A percentile compares a stretch with the other conserved stretches of the same genome.
phyloP scores from a whole-genome alignment of 129 eudicot species.

The Saposhnikovia divaricata region DNA sequence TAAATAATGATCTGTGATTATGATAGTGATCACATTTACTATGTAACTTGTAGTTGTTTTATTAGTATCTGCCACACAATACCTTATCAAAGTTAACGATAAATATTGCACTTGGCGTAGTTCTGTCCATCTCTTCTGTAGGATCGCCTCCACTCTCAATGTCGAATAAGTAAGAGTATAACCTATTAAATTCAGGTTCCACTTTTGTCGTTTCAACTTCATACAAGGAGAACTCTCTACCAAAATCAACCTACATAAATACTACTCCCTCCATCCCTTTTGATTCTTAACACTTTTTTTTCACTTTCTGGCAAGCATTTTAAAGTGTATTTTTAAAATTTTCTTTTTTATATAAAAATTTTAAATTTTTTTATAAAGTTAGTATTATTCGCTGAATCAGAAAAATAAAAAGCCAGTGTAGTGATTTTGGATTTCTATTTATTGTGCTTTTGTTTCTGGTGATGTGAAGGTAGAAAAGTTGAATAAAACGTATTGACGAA shows the following conservation, averaged over 20 bases:
- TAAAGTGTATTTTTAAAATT: too few relatives aligned
- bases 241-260: conserved; percentile 66
- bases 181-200: conserved; percentile 81
- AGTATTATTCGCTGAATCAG: too few relatives aligned
- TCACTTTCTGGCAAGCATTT: too few relatives aligned
- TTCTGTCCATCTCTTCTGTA: conserved; percentile 64
- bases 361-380: too few relatives aligned
- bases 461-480: too few relatives aligned
- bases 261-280: not conserved
- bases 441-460: too few relatives aligned
- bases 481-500: too few relatives aligned
- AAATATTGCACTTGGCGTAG: conserved; percentile 83
- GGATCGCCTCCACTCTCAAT: conserved; percentile 45
- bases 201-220: conserved; percentile 84
- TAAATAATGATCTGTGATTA: not conserved
- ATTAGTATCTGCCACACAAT: conserved; percentile 14
- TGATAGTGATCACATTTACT: not conserved
- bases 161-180: conserved; percentile 80
- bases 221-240: conserved; percentile 88
- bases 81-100: conserved; percentile 95
- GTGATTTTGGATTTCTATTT: too few relatives aligned
- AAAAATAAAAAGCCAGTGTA: too few relatives aligned
- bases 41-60: not conserved
- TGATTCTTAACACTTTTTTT: not conserved
- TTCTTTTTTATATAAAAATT: too few relatives aligned